Evolutionary conservation across 179 eudicot genomes (phyloP).

Genomic region (Beta lomatogona): DNA sequence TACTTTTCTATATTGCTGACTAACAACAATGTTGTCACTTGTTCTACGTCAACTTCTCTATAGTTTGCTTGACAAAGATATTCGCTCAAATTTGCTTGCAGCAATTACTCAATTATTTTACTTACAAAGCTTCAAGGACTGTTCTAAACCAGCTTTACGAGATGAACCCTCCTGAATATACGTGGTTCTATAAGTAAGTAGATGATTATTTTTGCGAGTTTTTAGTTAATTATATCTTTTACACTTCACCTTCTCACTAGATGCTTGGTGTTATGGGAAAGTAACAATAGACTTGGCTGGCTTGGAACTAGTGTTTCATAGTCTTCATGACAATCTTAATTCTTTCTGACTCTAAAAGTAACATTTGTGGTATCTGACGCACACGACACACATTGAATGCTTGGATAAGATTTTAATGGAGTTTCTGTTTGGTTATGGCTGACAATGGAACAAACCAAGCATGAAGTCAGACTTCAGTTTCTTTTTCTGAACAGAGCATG

Average conservation of each 20-base stretch:
- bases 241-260: not conserved
- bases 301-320: not conserved
- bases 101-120: constrained; percentile 84
- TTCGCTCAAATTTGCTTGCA: constrained; percentile 43
- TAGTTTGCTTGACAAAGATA: constrained; percentile 18
- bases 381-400: not conserved
- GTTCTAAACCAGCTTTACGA: constrained; percentile 89
- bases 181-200: constrained; percentile 90
- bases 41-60: not conserved
- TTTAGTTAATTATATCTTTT: not conserved
- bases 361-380: not conserved
- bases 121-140: constrained; percentile 94
- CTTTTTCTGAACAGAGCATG: not conserved
- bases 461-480: not conserved
- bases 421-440: not conserved
- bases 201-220: constrained; percentile 7
- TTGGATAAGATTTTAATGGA: not conserved
- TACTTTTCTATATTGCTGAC: not conserved
- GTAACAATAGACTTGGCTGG: not conserved
- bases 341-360: not conserved
- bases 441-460: not conserved
- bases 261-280: not conserved
- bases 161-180: constrained; percentile 82
- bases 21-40: not conserved
- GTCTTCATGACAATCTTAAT: not conserved